Conservation (phyloP, 208 protist genomes). For the Acanthamoeba triangularis region DNA sequence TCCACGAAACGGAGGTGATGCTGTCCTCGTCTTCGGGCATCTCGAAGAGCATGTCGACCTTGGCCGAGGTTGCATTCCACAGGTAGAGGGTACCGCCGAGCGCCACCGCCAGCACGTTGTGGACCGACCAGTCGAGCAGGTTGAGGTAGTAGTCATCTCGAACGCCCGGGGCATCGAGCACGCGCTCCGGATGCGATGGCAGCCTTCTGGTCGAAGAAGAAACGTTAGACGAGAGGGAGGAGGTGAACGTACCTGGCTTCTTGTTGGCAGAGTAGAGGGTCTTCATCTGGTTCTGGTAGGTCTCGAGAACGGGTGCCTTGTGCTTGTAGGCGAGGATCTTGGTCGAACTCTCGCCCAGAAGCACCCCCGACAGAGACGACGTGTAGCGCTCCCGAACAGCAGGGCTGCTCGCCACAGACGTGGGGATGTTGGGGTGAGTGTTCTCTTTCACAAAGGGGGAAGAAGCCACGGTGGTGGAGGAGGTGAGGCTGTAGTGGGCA, state of each 20-base stretch:
- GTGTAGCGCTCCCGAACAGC: slow-evolving; percentile 83
- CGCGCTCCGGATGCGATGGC: slow-evolving; percentile 91
- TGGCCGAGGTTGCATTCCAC: slow-evolving; percentile 97
- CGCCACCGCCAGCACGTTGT: slow-evolving; percentile 97
- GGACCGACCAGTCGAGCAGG: slow-evolving; percentile 92
- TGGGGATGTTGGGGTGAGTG: neutral
- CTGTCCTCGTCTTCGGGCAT: slow-evolving; percentile 86
- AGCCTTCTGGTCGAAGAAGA: slow-evolving; percentile 58
- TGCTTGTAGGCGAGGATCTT: slow-evolving; percentile 93
- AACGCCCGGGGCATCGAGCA: slow-evolving; percentile 99
- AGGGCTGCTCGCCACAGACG: neutral
- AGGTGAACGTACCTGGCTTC: neutral
- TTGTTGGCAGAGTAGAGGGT: slow-evolving; percentile 92
- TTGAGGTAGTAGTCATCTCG: slow-evolving; percentile 98
- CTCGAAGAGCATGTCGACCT: slow-evolving; percentile 95
- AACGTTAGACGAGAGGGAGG: slow-evolving; percentile 51
- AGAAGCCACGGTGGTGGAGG: neutral
- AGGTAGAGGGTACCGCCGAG: slow-evolving; percentile 98
- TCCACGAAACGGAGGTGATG: slow-evolving; percentile 97
- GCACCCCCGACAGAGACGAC: slow-evolving; percentile 76
- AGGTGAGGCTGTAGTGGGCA: slow-evolving; percentile 86
- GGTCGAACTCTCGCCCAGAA: slow-evolving; percentile 77
- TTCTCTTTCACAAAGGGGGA: slow-evolving; percentile 79
- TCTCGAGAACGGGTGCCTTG: slow-evolving; percentile 90
- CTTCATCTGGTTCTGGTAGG: slow-evolving; percentile 87